phyloP scores from a whole-genome alignment of 331 rosid species.

The Stylosanthes scabra region DNA sequence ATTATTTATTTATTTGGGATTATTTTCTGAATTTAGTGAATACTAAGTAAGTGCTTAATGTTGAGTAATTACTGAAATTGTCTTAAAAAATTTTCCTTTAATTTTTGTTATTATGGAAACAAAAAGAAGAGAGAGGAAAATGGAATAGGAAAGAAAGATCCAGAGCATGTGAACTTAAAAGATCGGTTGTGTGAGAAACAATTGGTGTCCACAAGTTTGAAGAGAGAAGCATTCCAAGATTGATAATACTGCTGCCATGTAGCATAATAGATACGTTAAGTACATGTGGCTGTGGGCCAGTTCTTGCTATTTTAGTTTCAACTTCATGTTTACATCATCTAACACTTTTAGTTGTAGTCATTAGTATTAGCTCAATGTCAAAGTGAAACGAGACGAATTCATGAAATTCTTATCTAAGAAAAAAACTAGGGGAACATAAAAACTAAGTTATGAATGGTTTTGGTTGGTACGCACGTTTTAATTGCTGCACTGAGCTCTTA shows the following conservation, averaged over 20 bases:
- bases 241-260: slow-evolving; percentile 32
- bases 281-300: slow-evolving; percentile 13
- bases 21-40: background rate
- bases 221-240: background rate
- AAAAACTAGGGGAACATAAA: slow-evolving; percentile 26
- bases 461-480: background rate
- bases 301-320: background rate
- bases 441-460: slow-evolving; percentile 7
- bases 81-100: background rate
- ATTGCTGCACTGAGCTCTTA: no score
- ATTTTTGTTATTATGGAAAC: background rate
- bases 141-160: background rate
- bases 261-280: background rate
- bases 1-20: background rate
- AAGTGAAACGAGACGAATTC: no score
- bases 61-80: background rate
- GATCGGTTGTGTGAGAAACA: slow-evolving; percentile 10
- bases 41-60: background rate
- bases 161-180: background rate
- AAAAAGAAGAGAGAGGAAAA: background rate
- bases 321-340: background rate
- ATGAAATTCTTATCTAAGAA: background rate
- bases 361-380: no score
- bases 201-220: slow-evolving; percentile 43
- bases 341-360: background rate